These are phyloP conservation scores for Pichia sp. DNA, from an alignment of 1,139 yeast genomes.

Conservation along the genomic window DNA sequence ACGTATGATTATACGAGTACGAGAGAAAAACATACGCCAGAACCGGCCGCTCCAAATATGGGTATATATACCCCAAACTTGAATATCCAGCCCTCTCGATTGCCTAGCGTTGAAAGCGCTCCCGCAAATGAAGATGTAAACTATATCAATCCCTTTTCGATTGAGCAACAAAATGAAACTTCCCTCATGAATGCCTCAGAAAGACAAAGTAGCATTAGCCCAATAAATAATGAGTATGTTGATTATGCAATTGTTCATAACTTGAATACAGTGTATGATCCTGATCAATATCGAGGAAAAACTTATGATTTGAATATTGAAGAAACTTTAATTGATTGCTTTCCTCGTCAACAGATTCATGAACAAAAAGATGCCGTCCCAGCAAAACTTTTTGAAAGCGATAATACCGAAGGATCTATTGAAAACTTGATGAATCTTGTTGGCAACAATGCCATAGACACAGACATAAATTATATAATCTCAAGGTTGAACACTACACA, in stretches of 20 bases:
- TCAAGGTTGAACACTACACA: slow-evolving; percentile 10
- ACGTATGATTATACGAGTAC: too few relatives aligned
- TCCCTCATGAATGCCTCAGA: neutral
- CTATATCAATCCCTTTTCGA: too few relatives aligned
- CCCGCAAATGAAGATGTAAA: too few relatives aligned
- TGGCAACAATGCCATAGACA: neutral
- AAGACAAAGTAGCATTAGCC: neutral
- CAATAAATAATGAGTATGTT: neutral
- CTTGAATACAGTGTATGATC: neutral
- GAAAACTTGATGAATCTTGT: neutral
- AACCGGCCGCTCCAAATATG: too few relatives aligned
- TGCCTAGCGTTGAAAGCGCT: too few relatives aligned
- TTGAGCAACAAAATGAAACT: too few relatives aligned
- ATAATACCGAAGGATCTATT: neutral
- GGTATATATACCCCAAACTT: too few relatives aligned
- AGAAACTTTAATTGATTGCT: neutral
- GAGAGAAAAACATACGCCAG: too few relatives aligned
- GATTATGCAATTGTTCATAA: neutral
- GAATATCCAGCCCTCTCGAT: too few relatives aligned
- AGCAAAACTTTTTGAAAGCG: neutral
- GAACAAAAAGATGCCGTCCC: neutral
- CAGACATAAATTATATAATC: slow-evolving; percentile 4
- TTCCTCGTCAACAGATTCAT: neutral
- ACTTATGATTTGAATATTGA: slow-evolving; percentile 5
- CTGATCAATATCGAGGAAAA: neutral